phyloP scores from a whole-genome alignment of 2,329 filamentous ascomycete species.

The Xylariaceae sp. region DNA sequence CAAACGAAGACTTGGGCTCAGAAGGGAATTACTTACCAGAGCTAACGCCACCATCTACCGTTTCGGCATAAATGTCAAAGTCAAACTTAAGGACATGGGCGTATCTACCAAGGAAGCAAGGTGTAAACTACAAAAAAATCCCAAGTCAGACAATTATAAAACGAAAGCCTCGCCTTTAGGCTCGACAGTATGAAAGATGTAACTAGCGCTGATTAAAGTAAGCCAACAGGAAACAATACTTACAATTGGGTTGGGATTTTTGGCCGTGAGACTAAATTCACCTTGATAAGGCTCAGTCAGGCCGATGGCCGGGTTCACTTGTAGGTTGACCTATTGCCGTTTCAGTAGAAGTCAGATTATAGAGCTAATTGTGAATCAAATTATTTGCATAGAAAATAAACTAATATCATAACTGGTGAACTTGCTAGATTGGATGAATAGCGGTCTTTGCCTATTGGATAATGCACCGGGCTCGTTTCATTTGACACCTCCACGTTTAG shows the following conservation, averaged over 20 bases:
- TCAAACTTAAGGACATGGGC: slow-evolving; percentile 19
- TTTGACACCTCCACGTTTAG: slow-evolving; percentile 19
- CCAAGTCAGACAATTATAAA: not conserved
- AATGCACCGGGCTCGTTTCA: slow-evolving; percentile 19
- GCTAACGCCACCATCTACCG: slow-evolving; percentile 23
- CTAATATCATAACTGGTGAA: not conserved
- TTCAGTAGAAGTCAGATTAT: not conserved
- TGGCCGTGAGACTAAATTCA: slow-evolving; percentile 16
- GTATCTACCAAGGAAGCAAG: slow-evolving; percentile 22
- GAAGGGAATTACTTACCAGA: slow-evolving; percentile 9
- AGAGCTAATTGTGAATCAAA: not conserved
- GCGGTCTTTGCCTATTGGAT: slow-evolving; percentile 21
- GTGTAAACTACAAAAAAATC: slow-evolving; percentile 13
- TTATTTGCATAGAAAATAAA: too few relatives aligned
- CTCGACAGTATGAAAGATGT: not conserved
- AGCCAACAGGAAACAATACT: too few relatives aligned
- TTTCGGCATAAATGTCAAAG: slow-evolving; percentile 16
- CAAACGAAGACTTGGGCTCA: not conserved
- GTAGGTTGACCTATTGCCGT: slow-evolving; percentile 12
- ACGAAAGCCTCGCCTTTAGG: too few relatives aligned
- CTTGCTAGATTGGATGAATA: slow-evolving; percentile 19
- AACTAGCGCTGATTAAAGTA: not conserved
- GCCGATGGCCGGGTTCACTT: slow-evolving; percentile 18
- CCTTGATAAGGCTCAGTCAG: slow-evolving; percentile 19
- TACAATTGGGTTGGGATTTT: slow-evolving; percentile 20